Evolutionary conservation across 768 basidiomycete species (phyloP), one percentile per base, ranked within the genome.

Genomic region (Lenzites betulinus): DNA sequence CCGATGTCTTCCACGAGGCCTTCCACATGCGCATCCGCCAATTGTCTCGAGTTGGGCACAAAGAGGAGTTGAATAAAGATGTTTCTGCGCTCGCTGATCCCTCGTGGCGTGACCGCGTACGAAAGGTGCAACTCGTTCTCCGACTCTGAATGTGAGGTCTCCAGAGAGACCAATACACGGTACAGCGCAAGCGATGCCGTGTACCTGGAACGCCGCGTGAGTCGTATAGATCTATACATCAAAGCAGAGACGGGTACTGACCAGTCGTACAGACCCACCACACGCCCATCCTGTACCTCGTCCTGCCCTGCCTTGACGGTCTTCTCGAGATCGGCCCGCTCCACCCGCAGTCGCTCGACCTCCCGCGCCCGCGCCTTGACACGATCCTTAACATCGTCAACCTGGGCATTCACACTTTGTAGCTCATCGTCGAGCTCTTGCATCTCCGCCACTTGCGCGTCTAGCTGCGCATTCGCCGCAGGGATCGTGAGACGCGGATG

Each of bases 61-160:
- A 90, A 92, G 39, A 90, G 78, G 0, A 92, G 74, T 0, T 76
- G 79, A 56, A 92, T 79, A 0, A 76, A 79, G 7, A 90, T 64
- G 12, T 72, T 73, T 13, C 67, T 73, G 16, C 46, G 51, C 7
- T 58, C 42, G 7, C 22, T 42, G 0, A 52, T 25, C 1, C 53
- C 53, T n/a, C 16, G n/a, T 2, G 75, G 53, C 7, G 51, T 30
- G 52, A 90, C 67, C 47, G 68, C 72, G 71, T 94, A 95, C 9
- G 82, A 83, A 44, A 95, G 77, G 28, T 84, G 82, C 26, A 93
- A 77, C 69, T 93, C 90, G 72, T 93, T 92, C 59, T 92, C 90
- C 1, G 91, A 86, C 26, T 79, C 80, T 1, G 81, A 76, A 28
- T 83, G 78, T 5, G 82, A 83, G 11, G 84, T 82, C 54, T 82